Evolutionary conservation across 1,139 yeast species (phyloP), one percentile per base, ranked within the genome.

Genomic region (Pichia sp.): DNA sequence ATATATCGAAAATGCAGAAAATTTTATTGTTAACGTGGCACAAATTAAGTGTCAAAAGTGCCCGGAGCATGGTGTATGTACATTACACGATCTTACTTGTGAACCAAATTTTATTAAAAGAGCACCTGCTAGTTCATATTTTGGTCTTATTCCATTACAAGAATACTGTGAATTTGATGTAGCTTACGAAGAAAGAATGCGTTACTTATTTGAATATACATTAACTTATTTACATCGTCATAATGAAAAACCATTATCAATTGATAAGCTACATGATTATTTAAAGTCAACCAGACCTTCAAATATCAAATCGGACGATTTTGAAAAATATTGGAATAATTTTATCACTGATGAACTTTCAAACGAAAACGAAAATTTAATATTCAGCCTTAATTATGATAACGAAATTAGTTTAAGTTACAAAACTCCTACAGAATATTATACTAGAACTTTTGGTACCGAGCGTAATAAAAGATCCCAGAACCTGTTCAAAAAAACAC

Each of bases 41-140:
- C 76, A 76, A 46, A 96, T 97, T 4, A 52, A 59, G 2, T 92
- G 97, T 66, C 68, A 76, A 8, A 77, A 77, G 35, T 90, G 97
- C 61, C 97, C 97, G 1, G 74, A 73, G 11, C 85, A 90, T 65
- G 95, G 94, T 1, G 70, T 79, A 44, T 92, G 97, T 63, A 77
- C 73, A 53, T 77, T 80, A 27, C 65, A 73, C 44, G 70, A 83
- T 57, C 63, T 85, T 18, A 79, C 74, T 47, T 89, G 97, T 64
- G 82, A 77, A 57, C 81, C 80, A 42, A 94, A 84, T 50, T 88
- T 75, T 63, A 68, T 79, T 39, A 75, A 74, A 44, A 65, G 65
- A 42, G 69, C 74, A 46, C 84, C 86, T 13, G 76, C 82, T 72
- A 73, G 75, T 55, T 71, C 80, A 43, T 53, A 82, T 13, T 68